phyloP scores from a whole-genome alignment of 2,329 filamentous ascomycete species.

The Dactylonectria macrodidyma region DNA sequence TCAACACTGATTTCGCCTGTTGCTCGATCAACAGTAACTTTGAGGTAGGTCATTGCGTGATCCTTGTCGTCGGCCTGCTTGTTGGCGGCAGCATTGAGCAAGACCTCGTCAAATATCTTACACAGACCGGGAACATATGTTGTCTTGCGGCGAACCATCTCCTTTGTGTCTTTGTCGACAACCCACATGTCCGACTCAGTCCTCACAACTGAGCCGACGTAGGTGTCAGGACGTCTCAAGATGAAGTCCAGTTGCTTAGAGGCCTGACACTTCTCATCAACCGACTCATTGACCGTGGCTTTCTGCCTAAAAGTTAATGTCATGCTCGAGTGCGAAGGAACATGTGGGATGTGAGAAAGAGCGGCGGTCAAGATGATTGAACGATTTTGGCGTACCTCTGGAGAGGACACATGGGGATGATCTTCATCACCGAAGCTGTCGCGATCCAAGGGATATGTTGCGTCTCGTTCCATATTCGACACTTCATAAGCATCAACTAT shows the following conservation, averaged over 20 bases:
- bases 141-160: conserved; percentile 90
- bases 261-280: conserved; percentile 92
- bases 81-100: conserved; percentile 99
- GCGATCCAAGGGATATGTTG: too few relatives aligned
- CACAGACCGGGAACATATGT: conserved; percentile 94
- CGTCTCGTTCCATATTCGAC: too few relatives aligned
- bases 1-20: conserved; percentile 90
- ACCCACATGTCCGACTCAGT: conserved; percentile 96
- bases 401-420: too few relatives aligned
- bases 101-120: conserved; percentile 99
- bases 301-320: conserved; percentile 26
- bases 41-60: conserved; percentile 82
- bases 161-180: conserved; percentile 85
- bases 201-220: conserved; percentile 93
- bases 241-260: conserved; percentile 96
- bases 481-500: too few relatives aligned
- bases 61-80: conserved; percentile 84
- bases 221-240: conserved; percentile 98
- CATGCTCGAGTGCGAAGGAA: too few relatives aligned
- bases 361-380: too few relatives aligned
- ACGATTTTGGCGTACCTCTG: too few relatives aligned
- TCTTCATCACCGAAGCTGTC: too few relatives aligned
- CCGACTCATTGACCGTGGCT: conserved; percentile 66
- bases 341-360: too few relatives aligned
- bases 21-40: conserved; percentile 85